phyloP scores from a whole-genome alignment of 345 rosid genomes.

The Syzygium aromaticum region DNA sequence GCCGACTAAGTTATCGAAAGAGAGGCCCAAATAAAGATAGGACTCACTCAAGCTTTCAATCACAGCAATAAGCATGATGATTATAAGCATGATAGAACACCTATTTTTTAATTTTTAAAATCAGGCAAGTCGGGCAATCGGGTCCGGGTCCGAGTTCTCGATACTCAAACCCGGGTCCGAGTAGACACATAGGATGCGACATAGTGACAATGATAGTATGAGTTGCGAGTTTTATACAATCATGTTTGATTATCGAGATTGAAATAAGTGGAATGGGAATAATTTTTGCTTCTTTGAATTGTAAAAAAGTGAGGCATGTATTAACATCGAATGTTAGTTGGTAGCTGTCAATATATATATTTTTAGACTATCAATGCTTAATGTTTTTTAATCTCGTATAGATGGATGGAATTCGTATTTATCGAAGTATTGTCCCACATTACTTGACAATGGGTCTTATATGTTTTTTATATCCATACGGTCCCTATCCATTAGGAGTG shows the following conservation, averaged over 20 bases:
- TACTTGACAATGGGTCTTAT: too few species aligned
- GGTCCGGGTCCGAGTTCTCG: background rate
- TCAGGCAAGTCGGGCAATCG: background rate
- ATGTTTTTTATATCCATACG: too few species aligned
- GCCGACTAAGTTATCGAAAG: background rate
- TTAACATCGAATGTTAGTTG: too few species aligned
- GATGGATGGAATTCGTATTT: too few species aligned
- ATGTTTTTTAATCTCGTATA: too few species aligned
- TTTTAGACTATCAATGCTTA: too few species aligned
- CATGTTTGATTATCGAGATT: background rate
- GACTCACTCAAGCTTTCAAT: background rate
- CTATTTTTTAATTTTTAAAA: background rate
- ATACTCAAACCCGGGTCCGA: background rate
- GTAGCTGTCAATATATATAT: too few species aligned
- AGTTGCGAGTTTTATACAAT: background rate
- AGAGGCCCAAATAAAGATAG: background rate
- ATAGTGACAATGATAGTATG: background rate
- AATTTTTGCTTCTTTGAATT: too few species aligned
- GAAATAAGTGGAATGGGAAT: background rate
- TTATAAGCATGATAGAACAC: too few species aligned
- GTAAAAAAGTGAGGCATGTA: too few species aligned
- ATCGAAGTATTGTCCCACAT: too few species aligned
- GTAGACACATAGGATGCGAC: background rate
- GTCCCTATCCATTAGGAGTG: too few species aligned
- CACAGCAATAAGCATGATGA: background rate